Evolutionary conservation across 2,329 filamentous ascomycete genomes (phyloP).

Genomic region (Epichloe sp.): DNA sequence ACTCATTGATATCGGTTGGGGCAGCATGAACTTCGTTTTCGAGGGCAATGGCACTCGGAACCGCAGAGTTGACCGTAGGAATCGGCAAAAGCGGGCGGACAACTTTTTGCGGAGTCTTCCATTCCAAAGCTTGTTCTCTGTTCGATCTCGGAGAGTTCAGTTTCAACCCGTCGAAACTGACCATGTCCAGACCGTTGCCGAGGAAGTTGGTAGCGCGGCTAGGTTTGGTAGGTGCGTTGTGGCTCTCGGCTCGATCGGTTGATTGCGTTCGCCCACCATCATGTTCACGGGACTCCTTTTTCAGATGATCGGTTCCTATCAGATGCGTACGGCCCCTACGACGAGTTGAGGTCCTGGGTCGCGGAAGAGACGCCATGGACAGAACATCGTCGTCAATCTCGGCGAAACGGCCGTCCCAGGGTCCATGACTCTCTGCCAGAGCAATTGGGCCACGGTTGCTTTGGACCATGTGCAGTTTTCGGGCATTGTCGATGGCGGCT

Average conservation of each 20-base stretch:
- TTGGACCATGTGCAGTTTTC: slow-evolving; percentile 32
- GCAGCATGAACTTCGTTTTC: neutral
- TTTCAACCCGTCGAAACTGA: slow-evolving; percentile 1
- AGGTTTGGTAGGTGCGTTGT: neutral
- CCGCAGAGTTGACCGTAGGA: neutral
- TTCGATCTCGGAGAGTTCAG: neutral
- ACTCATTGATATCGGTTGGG: neutral
- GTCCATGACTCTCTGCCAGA: slow-evolving; percentile 13
- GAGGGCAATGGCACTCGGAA: neutral
- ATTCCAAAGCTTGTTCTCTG: neutral
- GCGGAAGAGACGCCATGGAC: slow-evolving; percentile 7
- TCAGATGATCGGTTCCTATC: neutral
- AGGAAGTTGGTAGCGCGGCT: neutral
- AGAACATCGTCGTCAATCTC: slow-evolving; percentile 15
- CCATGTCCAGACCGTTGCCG: slow-evolving; percentile 1
- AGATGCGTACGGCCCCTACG: slow-evolving; percentile 12
- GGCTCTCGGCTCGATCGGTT: neutral
- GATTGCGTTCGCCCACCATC: neutral
- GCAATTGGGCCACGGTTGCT: slow-evolving; percentile 17
- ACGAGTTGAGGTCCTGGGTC: slow-evolving; percentile 14
- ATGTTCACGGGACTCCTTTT: slow-evolving; percentile 1
- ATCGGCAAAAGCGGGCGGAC: neutral
- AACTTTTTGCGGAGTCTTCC: slow-evolving; percentile 1
- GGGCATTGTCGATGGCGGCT: slow-evolving; percentile 38
- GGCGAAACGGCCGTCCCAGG: slow-evolving; percentile 9